These are phyloP conservation scores for Lantana camara DNA, from an alignment of 257 asterid species.

Conservation along the genomic window DNA sequence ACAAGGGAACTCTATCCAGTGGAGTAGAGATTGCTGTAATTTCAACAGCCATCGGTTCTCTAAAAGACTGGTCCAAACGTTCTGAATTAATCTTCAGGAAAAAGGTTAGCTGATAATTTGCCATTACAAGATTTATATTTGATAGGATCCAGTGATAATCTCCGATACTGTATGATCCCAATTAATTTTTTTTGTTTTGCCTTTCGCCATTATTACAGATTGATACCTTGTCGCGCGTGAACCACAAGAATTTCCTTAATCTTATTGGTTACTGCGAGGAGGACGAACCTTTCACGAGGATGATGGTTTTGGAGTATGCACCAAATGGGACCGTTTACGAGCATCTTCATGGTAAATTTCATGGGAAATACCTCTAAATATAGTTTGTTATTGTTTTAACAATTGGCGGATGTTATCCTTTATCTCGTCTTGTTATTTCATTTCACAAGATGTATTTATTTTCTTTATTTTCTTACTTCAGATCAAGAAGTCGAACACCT, in stretches of 20 bases:
- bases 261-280: constrained; percentile 94
- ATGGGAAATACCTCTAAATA: neutral
- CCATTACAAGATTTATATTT: neutral
- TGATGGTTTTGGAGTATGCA: constrained; percentile 99
- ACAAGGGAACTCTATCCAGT: constrained; percentile 90
- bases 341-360: constrained; percentile 81
- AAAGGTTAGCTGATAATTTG: constrained; percentile 55
- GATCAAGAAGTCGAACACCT: constrained; percentile 86
- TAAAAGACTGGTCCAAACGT: constrained; percentile 73
- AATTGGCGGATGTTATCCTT: neutral
- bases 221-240: constrained; percentile 72
- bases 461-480: constrained; percentile 33
- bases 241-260: constrained; percentile 92
- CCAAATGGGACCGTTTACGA: constrained; percentile 84
- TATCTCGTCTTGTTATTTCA: neutral
- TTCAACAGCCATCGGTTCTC: constrained; percentile 63
- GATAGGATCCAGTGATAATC: neutral
- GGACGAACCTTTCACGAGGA: constrained; percentile 79
- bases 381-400: neutral
- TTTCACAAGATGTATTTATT: neutral
- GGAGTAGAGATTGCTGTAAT: constrained; percentile 92
- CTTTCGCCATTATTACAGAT: constrained; percentile 44
- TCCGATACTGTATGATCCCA: neutral
- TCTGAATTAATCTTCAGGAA: constrained; percentile 68
- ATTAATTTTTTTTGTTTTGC: neutral